Evolutionary conservation across 768 basidiomycete genomes (phyloP).

Genomic region (Leucosporidium scottii): DNA sequence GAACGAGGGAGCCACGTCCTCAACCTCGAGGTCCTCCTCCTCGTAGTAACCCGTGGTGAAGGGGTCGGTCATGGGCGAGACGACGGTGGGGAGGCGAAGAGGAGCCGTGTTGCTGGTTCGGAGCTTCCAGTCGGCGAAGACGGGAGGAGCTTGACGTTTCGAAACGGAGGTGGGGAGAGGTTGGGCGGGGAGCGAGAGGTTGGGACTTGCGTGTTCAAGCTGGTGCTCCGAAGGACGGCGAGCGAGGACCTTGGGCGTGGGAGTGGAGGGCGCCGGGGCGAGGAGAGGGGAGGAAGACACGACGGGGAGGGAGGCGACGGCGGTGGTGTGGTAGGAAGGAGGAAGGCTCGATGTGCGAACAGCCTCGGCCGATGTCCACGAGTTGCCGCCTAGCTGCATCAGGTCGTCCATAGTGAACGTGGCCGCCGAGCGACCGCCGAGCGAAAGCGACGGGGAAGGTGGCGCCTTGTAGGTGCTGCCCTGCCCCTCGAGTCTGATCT

Average conservation of each 20-base stretch:
- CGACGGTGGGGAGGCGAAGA: neutral
- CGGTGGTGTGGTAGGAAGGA: neutral
- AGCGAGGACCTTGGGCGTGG: neutral
- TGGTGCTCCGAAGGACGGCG: neutral
- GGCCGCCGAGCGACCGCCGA: neutral
- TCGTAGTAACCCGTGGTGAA: neutral
- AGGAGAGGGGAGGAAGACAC: neutral
- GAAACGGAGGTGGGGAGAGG: neutral
- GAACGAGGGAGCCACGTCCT: neutral
- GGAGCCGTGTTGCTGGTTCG: neutral
- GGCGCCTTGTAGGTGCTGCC: no score
- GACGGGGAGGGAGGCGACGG: neutral
- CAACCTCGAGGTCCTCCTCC: neutral
- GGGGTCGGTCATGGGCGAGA: constrained; percentile 1
- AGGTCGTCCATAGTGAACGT: neutral
- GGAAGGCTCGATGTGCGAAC: neutral
- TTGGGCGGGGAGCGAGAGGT: neutral
- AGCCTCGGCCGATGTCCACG: no score
- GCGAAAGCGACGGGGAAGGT: neutral
- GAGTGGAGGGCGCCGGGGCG: neutral
- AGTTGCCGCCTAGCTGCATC: neutral
- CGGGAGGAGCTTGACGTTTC: neutral
- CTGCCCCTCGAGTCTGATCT: no score
- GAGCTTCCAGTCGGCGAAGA: neutral
- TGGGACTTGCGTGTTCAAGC: neutral